These are phyloP conservation scores for Fusarium verrucosum DNA, from an alignment of 2,329 filamentous ascomycete species.

Conservation along the genomic window DNA sequence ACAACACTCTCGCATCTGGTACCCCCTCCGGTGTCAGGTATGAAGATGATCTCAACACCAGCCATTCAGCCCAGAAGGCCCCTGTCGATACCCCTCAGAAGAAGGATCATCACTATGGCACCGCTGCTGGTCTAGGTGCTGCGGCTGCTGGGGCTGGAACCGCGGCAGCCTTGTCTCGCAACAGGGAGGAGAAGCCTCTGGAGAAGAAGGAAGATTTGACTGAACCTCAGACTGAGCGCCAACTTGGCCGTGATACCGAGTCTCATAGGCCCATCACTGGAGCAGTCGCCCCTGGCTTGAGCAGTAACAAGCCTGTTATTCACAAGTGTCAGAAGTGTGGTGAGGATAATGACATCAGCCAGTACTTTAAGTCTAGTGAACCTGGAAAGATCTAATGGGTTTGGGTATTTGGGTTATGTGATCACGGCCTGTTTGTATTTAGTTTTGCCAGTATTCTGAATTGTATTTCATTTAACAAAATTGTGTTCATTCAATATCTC, in stretches of 20 bases:
- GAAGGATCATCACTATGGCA: neutral
- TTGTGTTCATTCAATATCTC: too few relatives aligned
- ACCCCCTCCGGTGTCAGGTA: constrained; percentile 29
- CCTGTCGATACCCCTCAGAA: neutral
- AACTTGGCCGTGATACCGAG: neutral
- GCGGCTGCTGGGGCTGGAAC: neutral
- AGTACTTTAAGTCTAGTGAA: constrained; percentile 3
- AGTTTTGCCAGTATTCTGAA: neutral
- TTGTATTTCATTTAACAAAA: too few relatives aligned
- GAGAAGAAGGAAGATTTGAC: neutral
- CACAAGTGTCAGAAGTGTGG: constrained; percentile 28
- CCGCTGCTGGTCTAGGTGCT: constrained; percentile 1
- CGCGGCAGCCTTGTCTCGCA: neutral
- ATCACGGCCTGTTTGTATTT: neutral
- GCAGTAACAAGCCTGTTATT: constrained; percentile 11
- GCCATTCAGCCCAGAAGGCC: neutral
- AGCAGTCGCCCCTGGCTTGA: neutral
- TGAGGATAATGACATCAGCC: constrained; percentile 19
- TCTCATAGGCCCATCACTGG: neutral
- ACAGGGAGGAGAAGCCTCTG: neutral
- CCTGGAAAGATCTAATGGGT: neutral
- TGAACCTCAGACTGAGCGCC: neutral
- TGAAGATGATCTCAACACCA: neutral
- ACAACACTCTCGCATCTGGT: constrained; percentile 33
- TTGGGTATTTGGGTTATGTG: neutral